Base-by-base conservation (phyloP, 2,329 filamentous ascomycete species). In the Exophiala xenobiotica region DNA sequence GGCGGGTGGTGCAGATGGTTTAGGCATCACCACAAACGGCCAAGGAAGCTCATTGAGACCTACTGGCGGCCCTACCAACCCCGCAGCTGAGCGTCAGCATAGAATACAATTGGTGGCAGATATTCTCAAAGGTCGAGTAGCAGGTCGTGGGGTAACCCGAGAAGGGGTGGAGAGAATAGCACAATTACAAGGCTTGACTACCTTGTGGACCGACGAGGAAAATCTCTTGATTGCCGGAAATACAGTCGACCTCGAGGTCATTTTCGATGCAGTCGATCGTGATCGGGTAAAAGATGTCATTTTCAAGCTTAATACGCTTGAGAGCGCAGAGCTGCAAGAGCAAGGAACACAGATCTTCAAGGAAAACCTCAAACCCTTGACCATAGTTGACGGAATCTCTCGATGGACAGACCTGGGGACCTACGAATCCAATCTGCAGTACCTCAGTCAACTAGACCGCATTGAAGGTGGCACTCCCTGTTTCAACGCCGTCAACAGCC, bases 121-220 rank as follows among this genome's bases (percentile, higher is more conserved):
- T 43, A 61, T 68, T 19, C 63, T 75, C 14, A 68, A 69, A 26
- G 63, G 66, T 12, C 66, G 70, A 2, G 68, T 74, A 5, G 64
- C 68, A 2, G 73, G 73, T 6, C 65, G 71, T 47, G 72, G 72
- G 1, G 67, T 75, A 22, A 72, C 70, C 44, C 64, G 73, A 12
- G 71, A 74, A 43, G 67, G 69, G 0, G 64, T 75, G 22, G 71
- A 75, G 53, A 64, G 71, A 42, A 46, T 75, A 18, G 70, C 67
- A 18, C 65, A 67, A 43, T 60, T 75, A 1, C 70, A 74, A 51
- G 72, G 71, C 2, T 73, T 75, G 24, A 71, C 74, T 43, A 73
- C 70, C 11, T 69, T 74, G 35, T 74, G 71, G 71, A n/a, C n/a
- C n/a, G 71, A 74, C 54, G 71, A 74, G 12, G 68, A 75, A 35